A percentile compares a stretch with the other conserved stretches of the same genome.
phyloP scores from a whole-genome alignment of 1,139 yeast species.

The Yamadazyma spencermartinsiae region DNA sequence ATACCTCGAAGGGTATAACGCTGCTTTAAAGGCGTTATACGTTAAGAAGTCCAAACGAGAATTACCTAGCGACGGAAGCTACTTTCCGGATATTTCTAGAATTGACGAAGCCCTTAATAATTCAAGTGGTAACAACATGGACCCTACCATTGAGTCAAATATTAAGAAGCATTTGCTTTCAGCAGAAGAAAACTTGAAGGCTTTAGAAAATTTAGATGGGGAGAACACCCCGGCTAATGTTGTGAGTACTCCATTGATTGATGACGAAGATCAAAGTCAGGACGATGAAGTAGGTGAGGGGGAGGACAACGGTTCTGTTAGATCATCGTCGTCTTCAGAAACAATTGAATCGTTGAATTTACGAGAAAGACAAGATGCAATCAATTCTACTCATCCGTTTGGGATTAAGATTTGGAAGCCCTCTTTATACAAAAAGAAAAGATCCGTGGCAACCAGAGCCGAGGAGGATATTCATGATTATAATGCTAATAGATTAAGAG shows the following conservation, averaged over 20 bases:
- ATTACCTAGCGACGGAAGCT: conserved; percentile 8
- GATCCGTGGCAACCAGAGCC: conserved; percentile 90
- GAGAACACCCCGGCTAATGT: conserved; percentile 13
- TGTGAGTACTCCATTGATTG: conserved; percentile 20
- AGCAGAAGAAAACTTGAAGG: conserved; percentile 22
- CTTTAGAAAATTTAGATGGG: conserved; percentile 19
- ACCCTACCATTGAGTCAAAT: conserved; percentile 15
- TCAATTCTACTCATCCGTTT: conserved; percentile 94
- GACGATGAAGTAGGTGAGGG: conserved; percentile 12
- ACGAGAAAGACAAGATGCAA: conserved; percentile 92
- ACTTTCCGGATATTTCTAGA: conserved; percentile 14
- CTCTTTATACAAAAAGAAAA: conserved; percentile 85
- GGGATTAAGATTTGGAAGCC: conserved; percentile 99
- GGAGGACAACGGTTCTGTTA: conserved; percentile 29
- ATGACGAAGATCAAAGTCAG: conserved; percentile 13
- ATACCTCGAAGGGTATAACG: conserved; percentile 70
- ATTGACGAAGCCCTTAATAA: conserved; percentile 7
- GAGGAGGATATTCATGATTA: conserved; percentile 90
- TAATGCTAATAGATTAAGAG: conserved; percentile 51
- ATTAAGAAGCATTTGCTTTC: conserved; percentile 20
- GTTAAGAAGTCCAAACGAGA: conserved; percentile 21
- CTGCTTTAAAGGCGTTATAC: conserved; percentile 55
- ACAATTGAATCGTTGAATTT: conserved; percentile 84
- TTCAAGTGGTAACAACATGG: conserved; percentile 1
- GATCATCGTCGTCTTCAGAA: conserved; percentile 45